These are phyloP conservation scores for Penicillium odoratum DNA, from an alignment of 495 filamentous ascomycete species.

Conservation along the genomic window DNA sequence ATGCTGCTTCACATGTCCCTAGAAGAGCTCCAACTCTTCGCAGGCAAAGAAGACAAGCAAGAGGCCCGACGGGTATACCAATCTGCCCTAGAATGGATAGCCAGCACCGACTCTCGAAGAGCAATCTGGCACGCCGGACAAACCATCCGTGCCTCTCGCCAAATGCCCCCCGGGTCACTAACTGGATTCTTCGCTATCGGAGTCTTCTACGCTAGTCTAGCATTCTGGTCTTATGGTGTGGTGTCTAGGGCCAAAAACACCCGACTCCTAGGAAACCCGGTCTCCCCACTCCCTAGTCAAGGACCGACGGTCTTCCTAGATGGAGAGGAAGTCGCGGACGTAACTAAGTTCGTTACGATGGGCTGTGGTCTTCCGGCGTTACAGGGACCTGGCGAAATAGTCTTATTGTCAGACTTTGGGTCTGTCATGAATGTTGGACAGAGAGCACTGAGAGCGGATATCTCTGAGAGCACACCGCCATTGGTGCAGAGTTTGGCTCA, in stretches of 20 bases:
- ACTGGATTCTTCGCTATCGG: conserved; percentile 61
- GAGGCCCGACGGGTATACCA: conserved; percentile 56
- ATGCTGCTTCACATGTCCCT: conserved; percentile 62
- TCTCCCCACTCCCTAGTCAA: conserved; percentile 6
- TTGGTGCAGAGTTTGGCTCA: conserved; percentile 57
- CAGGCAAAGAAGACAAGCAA: conserved; percentile 62
- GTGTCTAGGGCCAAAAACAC: conserved; percentile 35
- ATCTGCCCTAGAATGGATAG: conserved; percentile 54
- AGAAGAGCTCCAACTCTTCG: conserved; percentile 65
- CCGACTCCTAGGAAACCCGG: conserved; percentile 20
- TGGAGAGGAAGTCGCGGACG: conserved; percentile 39
- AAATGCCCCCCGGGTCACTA: conserved; percentile 46
- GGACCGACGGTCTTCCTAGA: conserved; percentile 48
- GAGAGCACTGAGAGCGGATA: conserved; percentile 25
- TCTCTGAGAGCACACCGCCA: conserved; percentile 31
- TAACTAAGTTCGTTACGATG: conserved; percentile 49
- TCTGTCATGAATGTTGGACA: conserved; percentile 29
- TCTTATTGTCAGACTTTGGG: conserved; percentile 25
- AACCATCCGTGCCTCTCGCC: conserved; percentile 53
- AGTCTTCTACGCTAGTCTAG: conserved; percentile 59
- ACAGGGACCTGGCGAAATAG: conserved; percentile 27
- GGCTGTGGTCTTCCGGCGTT: conserved; percentile 47
- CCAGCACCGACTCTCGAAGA: conserved; percentile 47
- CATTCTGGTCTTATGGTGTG: conserved; percentile 61
- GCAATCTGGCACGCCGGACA: conserved; percentile 67